Evolutionary conservation across 2,329 filamentous ascomycete genomes (phyloP).

Genomic region (Xylariaceae sp.): DNA sequence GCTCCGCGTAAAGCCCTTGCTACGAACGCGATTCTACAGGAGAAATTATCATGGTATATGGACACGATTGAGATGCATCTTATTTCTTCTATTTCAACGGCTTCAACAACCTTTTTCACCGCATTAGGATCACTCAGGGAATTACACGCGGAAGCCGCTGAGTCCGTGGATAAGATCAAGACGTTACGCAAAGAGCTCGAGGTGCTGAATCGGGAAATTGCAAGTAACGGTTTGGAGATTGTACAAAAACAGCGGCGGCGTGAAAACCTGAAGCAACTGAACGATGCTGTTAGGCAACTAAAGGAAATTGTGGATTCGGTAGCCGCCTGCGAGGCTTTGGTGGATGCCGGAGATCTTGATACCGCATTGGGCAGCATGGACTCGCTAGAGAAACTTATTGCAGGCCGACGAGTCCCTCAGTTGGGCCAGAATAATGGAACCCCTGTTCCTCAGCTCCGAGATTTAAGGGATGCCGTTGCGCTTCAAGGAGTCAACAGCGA

Average conservation of each 20-base stretch:
- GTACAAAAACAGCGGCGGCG: conserved; percentile 79
- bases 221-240: conserved; percentile 80
- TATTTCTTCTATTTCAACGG: conserved; percentile 93
- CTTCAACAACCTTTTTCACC: conserved; percentile 94
- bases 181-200: conserved; percentile 76
- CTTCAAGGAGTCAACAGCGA: conserved; percentile 80
- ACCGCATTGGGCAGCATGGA: conserved; percentile 78
- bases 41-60: conserved; percentile 99
- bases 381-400: conserved; percentile 75
- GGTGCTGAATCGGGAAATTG: conserved; percentile 84
- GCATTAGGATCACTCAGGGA: conserved; percentile 89
- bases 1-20: conserved; percentile 83
- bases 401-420: conserved; percentile 62
- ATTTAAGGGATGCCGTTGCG: conserved; percentile 76
- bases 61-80: conserved; percentile 97
- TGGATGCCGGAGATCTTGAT: conserved; percentile 83
- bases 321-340: conserved; percentile 74
- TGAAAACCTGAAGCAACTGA: conserved; percentile 82
- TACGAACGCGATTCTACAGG: conserved; percentile 95
- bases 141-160: conserved; percentile 86
- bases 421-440: conserved; percentile 31
- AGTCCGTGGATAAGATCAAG: conserved; percentile 87
- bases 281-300: conserved; percentile 81
- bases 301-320: conserved; percentile 76
- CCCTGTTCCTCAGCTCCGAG: conserved; percentile 53